These are phyloP conservation scores for Suhomyces sp. DNA, from an alignment of 805 yeast species.

Conservation along the genomic window DNA sequence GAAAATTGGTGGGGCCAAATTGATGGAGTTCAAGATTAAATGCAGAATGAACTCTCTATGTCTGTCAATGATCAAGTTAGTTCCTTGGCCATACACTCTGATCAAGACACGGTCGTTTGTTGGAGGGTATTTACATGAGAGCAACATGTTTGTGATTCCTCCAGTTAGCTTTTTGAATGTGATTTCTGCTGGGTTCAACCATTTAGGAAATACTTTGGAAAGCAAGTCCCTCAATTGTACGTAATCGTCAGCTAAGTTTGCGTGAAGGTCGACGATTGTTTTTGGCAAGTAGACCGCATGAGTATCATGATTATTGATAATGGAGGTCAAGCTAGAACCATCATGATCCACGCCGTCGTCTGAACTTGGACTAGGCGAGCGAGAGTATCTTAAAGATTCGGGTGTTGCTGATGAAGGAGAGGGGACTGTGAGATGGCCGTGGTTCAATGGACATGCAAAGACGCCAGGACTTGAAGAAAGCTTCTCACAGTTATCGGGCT, in stretches of 20 bases:
- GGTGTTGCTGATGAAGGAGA: not conserved
- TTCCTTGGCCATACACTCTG: conserved; percentile 73
- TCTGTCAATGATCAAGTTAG: conserved; percentile 68
- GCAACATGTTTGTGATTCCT: conserved; percentile 62
- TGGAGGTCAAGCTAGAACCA: conserved; percentile 6
- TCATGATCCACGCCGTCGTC: not conserved
- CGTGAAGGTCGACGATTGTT: conserved; percentile 37
- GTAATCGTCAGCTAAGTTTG: conserved; percentile 31
- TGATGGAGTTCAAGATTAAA: conserved; percentile 53
- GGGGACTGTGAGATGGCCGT: not conserved
- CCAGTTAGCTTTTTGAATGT: conserved; percentile 50
- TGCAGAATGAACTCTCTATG: conserved; percentile 74
- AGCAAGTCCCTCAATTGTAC: conserved; percentile 39
- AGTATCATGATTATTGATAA: conserved; percentile 32
- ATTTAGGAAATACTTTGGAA: conserved; percentile 45
- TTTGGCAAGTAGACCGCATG: conserved; percentile 52
- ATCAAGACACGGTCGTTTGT: conserved; percentile 47
- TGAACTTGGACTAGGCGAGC: conserved; percentile 6
- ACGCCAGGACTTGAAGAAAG: not conserved
- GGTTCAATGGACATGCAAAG: not conserved
- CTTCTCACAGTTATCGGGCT: conserved; percentile 3
- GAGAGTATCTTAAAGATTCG: not conserved
- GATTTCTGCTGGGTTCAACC: conserved; percentile 29
- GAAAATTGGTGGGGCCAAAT: conserved; percentile 65
- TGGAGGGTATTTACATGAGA: conserved; percentile 40